Percentiles rank a stretch among this genome's conserved stretches.
Evolutionary conservation across 345 rosid species (phyloP).

Genomic region (Microcos paniculata): DNA sequence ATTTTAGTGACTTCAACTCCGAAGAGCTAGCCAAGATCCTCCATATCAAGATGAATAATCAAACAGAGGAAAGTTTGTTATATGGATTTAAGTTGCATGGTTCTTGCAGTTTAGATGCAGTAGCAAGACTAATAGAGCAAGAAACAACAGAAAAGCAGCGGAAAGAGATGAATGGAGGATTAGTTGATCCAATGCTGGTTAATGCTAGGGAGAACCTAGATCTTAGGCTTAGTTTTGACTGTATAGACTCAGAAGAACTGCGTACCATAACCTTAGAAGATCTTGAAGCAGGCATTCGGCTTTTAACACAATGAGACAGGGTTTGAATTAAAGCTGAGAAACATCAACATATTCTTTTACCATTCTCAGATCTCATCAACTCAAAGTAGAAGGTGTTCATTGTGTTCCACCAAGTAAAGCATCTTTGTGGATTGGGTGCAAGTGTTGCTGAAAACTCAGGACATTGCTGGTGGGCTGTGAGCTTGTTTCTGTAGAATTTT

Average conservation of each 20-base stretch:
- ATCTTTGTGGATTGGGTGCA: background rate
- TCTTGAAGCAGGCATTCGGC: constrained; percentile 61
- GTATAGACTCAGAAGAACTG: constrained; percentile 69
- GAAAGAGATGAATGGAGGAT: constrained; percentile 92
- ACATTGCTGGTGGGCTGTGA: background rate
- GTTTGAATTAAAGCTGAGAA: background rate
- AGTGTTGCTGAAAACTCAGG: constrained; percentile 8
- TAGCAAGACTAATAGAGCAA: constrained; percentile 59
- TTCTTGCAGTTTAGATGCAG: constrained; percentile 63
- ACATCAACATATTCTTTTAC: background rate
- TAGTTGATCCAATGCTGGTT: constrained; percentile 74
- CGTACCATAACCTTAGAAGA: constrained; percentile 70
- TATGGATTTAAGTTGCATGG: constrained; percentile 73
- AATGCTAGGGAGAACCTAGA: constrained; percentile 94
- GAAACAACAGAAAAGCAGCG: constrained; percentile 84
- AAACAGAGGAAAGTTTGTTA: constrained; percentile 51
- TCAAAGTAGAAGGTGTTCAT: background rate
- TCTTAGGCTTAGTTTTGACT: constrained; percentile 77
- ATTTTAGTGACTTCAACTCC: constrained; percentile 69
- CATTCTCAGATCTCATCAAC: background rate
- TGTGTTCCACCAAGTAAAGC: background rate
- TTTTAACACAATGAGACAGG: constrained; percentile 40
- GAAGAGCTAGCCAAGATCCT: constrained; percentile 76
- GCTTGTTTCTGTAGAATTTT: constrained; percentile 10
- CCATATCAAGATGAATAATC: constrained; percentile 83